Percentiles rank a stretch among this genome's conserved stretches.
Evolutionary conservation across 306 rosid genomes (phyloP).

Genomic region (Canavalia gladiata): DNA sequence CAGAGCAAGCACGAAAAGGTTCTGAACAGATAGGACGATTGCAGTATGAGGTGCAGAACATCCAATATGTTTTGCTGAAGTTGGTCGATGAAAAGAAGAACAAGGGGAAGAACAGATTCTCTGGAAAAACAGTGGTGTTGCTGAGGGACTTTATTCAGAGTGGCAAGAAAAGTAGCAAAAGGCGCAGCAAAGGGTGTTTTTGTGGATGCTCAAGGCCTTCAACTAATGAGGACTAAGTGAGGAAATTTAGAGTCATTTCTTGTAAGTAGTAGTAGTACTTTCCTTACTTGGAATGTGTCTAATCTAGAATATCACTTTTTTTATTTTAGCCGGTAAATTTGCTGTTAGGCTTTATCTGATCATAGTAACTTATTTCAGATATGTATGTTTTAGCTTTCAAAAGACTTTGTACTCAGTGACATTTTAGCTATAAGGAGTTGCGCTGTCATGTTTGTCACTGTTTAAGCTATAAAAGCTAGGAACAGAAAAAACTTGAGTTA

Average conservation of each 20-base stretch:
- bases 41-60: constrained; percentile 91
- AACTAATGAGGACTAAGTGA: constrained; percentile 67
- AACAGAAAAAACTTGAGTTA: background rate
- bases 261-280: constrained; percentile 37
- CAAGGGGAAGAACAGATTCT: constrained; percentile 70
- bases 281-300: constrained; percentile 46
- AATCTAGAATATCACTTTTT: constrained; percentile 51
- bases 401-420: constrained; percentile 25
- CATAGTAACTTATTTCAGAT: constrained; percentile 49
- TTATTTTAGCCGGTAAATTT: constrained; percentile 44
- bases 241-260: constrained; percentile 42
- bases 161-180: constrained; percentile 63
- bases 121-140: constrained; percentile 72
- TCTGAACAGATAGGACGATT: constrained; percentile 82
- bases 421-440: constrained; percentile 37
- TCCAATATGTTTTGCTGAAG: constrained; percentile 75
- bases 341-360: constrained; percentile 46
- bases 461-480: constrained; percentile 38
- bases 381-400: constrained; percentile 50
- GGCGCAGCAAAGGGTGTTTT: constrained; percentile 64
- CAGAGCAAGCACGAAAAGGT: constrained; percentile 75
- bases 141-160: constrained; percentile 79
- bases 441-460: constrained; percentile 37
- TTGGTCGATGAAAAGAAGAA: constrained; percentile 69
- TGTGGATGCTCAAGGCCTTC: constrained; percentile 83